A percentile compares a stretch with the other conserved stretches of the same genome.
Evolutionary conservation across 306 rosid genomes (phyloP).

Genomic region (Acacia melanoxylon): DNA sequence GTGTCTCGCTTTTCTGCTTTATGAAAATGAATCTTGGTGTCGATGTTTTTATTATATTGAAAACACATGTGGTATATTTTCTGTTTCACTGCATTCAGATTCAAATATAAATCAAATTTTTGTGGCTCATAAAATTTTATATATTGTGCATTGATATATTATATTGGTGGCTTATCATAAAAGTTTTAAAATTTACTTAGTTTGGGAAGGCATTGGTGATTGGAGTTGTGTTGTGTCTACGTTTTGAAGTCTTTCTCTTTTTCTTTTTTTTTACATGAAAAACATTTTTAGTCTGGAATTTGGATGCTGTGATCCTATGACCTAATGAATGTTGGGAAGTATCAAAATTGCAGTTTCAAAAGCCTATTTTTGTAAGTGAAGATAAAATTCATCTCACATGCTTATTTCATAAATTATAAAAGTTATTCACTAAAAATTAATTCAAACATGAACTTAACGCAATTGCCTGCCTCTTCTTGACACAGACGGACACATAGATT

Average conservation of each 20-base stretch:
- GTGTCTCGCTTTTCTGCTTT: not conserved
- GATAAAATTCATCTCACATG: too few relatives aligned
- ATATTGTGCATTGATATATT: too few relatives aligned
- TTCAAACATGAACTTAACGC: not conserved
- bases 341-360: too few relatives aligned
- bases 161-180: not conserved
- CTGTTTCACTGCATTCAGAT: not conserved
- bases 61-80: not conserved
- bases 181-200: not conserved
- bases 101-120: not conserved
- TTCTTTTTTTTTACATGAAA: not conserved
- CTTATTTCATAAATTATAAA: too few relatives aligned
- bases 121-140: too few relatives aligned
- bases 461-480: not conserved
- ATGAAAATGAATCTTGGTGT: not conserved
- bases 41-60: not conserved
- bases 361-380: too few relatives aligned
- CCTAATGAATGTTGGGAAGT: too few relatives aligned
- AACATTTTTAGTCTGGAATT: too few relatives aligned
- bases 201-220: not conserved
- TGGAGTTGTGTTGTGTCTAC: not conserved
- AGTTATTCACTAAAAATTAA: too few relatives aligned
- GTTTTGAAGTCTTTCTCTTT: not conserved
- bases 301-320: too few relatives aligned
- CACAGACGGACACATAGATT: not conserved